phyloP scores from a whole-genome alignment of 202 grass and related monocot genomes.

The Alloteropsis angusta region DNA sequence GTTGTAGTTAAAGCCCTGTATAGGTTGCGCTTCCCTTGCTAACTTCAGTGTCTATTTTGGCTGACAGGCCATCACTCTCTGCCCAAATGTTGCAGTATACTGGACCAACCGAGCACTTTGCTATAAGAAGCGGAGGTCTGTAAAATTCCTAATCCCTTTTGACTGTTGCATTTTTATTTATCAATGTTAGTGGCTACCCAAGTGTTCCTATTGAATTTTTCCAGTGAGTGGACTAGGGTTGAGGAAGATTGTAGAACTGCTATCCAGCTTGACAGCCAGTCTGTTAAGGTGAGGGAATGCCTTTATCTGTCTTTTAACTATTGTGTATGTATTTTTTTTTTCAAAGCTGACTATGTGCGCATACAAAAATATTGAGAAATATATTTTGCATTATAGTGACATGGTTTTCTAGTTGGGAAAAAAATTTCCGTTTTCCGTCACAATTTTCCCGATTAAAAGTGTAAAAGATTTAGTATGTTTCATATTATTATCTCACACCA shows the following conservation, averaged over 20 bases:
- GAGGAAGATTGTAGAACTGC: slow-evolving; percentile 80
- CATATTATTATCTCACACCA: background rate
- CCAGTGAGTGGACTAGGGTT: slow-evolving; percentile 74
- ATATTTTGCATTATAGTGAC: background rate
- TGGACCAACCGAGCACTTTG: slow-evolving; percentile 88
- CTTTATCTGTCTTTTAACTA: background rate
- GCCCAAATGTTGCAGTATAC: slow-evolving; percentile 66
- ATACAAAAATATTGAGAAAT: background rate
- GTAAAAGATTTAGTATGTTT: background rate
- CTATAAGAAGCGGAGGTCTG: slow-evolving; percentile 76
- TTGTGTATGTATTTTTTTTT: background rate
- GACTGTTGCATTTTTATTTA: slow-evolving; percentile 13
- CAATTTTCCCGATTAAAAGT: background rate
- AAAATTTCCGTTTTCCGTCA: background rate
- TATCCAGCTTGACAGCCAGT: slow-evolving; percentile 68
- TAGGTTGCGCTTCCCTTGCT: background rate
- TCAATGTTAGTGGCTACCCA: slow-evolving; percentile 8
- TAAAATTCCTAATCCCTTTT: slow-evolving; percentile 25
- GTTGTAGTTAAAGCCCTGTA: background rate
- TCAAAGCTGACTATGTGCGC: background rate
- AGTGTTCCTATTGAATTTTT: slow-evolving; percentile 22
- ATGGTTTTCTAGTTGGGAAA: slow-evolving; percentile 7
- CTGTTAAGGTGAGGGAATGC: slow-evolving; percentile 57
- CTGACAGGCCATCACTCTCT: slow-evolving; percentile 78
- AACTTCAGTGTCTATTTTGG: slow-evolving; percentile 29